Evolutionary conservation across 2,329 filamentous ascomycete genomes (phyloP).

Genomic region (Trichoderma hamatum): DNA sequence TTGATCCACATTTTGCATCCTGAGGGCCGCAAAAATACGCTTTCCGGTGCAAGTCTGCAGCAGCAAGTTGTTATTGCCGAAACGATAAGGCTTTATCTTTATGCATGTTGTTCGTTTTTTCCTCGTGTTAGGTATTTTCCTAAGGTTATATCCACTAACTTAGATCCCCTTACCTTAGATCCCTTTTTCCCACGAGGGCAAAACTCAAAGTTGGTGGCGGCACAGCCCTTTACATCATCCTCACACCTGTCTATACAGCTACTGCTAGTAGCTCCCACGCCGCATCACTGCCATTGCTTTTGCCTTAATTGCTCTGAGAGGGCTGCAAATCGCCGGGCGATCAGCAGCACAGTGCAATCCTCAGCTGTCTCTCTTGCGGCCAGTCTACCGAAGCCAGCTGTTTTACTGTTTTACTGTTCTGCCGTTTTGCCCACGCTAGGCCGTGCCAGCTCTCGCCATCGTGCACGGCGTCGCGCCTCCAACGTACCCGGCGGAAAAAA

Average conservation of each 20-base stretch:
- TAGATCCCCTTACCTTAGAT: slow-evolving; percentile 14
- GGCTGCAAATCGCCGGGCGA: not conserved
- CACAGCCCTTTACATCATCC: slow-evolving; percentile 4
- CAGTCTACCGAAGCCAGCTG: not conserved
- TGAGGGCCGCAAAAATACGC: slow-evolving; percentile 4
- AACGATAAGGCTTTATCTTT: slow-evolving; percentile 22
- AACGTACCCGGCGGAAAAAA: not conserved
- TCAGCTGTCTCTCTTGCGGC: not conserved
- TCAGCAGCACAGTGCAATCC: slow-evolving; percentile 3
- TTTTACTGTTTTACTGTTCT: not conserved
- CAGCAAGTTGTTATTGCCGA: not conserved
- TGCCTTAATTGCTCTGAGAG: not conserved
- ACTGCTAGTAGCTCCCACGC: not conserved
- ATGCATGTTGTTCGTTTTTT: slow-evolving; percentile 22
- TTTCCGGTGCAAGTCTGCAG: not conserved
- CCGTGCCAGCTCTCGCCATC: slow-evolving; percentile 9
- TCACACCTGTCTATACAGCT: not conserved
- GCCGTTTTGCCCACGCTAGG: not conserved
- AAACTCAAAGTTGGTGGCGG: slow-evolving; percentile 3
- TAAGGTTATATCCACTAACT: slow-evolving; percentile 3
- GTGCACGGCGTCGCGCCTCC: slow-evolving; percentile 14
- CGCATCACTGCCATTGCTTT: not conserved
- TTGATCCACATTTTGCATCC: not conserved
- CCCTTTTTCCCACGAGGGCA: not conserved
- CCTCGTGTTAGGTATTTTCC: not conserved